These are phyloP conservation scores for Mycogone perniciosa DNA, from an alignment of 2,329 filamentous ascomycete genomes.

Conservation along the genomic window DNA sequence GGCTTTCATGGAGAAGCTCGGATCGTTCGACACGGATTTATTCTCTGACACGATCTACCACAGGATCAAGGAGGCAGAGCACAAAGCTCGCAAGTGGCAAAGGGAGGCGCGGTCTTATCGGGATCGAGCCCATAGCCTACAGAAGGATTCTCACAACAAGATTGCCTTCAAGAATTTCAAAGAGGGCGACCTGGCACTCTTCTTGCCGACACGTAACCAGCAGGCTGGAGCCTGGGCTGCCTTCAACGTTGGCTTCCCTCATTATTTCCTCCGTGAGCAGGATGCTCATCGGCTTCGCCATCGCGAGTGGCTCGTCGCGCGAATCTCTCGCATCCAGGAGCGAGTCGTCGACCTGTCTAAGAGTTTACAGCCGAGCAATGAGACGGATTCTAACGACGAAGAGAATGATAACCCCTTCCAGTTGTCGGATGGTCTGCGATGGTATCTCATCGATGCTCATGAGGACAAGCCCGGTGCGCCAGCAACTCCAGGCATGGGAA, in stretches of 20 bases:
- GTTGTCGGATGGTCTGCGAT: slow-evolving; percentile 85
- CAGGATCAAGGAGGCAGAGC: slow-evolving; percentile 87
- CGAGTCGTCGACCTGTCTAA: slow-evolving; percentile 88
- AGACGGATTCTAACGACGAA: slow-evolving; percentile 51
- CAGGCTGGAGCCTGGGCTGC: slow-evolving; percentile 94
- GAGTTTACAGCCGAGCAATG: slow-evolving; percentile 51
- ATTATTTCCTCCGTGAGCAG: slow-evolving; percentile 93
- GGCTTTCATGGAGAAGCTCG: slow-evolving; percentile 65
- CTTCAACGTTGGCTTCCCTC: slow-evolving; percentile 95
- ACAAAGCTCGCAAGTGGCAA: slow-evolving; percentile 87
- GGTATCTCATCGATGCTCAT: slow-evolving; percentile 89
- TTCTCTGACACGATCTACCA: slow-evolving; percentile 83
- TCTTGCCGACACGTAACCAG: slow-evolving; percentile 90
- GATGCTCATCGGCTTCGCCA: slow-evolving; percentile 78
- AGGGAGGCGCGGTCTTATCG: slow-evolving; percentile 81
- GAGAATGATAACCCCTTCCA: slow-evolving; percentile 98
- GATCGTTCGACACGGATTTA: slow-evolving; percentile 73
- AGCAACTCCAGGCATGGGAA: slow-evolving; percentile 84
- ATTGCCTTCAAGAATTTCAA: slow-evolving; percentile 96
- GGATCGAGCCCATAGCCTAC: slow-evolving; percentile 73
- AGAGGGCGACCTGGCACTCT: slow-evolving; percentile 88
- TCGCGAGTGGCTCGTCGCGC: slow-evolving; percentile 92
- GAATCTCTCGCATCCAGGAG: slow-evolving; percentile 86
- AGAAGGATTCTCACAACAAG: slow-evolving; percentile 87
- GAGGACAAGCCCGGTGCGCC: slow-evolving; percentile 92